Evolutionary conservation across 495 filamentous ascomycete species (phyloP).

Genomic region (Penicillium nucicola): DNA sequence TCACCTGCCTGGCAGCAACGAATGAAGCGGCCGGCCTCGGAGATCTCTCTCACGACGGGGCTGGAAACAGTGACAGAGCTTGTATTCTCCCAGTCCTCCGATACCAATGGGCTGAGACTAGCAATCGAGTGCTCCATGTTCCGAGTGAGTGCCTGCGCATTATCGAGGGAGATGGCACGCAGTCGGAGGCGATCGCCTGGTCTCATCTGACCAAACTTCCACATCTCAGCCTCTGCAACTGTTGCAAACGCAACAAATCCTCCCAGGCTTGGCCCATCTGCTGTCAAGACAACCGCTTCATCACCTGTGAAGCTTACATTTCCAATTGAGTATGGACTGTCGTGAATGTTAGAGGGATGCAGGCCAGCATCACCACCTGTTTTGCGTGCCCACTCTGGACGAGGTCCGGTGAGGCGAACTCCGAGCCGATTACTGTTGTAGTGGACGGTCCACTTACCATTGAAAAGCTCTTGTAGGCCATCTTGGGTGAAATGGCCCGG

Average conservation of each 20-base stretch:
- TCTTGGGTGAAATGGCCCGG: slow-evolving; percentile 1
- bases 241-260: slow-evolving; percentile 15
- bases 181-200: slow-evolving; percentile 12
- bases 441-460: slow-evolving; percentile 23
- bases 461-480: slow-evolving; percentile 6
- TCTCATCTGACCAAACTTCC: slow-evolving; percentile 21
- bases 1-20: slow-evolving; percentile 4
- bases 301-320: slow-evolving; percentile 20
- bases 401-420: slow-evolving; percentile 16
- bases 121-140: neutral
- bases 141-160: slow-evolving; percentile 1
- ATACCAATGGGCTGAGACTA: neutral
- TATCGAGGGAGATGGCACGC: neutral
- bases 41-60: neutral
- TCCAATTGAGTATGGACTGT: slow-evolving; percentile 16
- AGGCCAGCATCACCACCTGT: slow-evolving; percentile 16
- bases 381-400: slow-evolving; percentile 11
- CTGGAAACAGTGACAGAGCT: neutral
- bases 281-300: slow-evolving; percentile 15
- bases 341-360: slow-evolving; percentile 20
- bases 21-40: slow-evolving; percentile 3
- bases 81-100: neutral
- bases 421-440: slow-evolving; percentile 16
- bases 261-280: slow-evolving; percentile 18
- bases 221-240: slow-evolving; percentile 14